Evolutionary conservation across 139 green algal species (phyloP).

Genomic region (Microglena sp.): DNA sequence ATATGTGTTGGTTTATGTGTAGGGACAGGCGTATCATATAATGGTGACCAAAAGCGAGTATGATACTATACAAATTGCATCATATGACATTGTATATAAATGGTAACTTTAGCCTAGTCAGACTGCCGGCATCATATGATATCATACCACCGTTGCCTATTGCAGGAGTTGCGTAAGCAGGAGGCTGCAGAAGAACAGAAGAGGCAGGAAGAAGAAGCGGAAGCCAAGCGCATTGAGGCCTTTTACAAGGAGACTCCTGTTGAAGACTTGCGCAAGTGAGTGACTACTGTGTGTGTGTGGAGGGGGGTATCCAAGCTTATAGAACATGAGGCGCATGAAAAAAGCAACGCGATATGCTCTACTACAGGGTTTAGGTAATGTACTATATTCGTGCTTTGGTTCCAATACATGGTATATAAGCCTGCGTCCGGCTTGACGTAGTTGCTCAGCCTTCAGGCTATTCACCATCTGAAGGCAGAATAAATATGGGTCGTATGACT

Average conservation of each 20-base stretch:
- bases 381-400: neutral
- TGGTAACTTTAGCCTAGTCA: neutral
- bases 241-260: constrained; percentile 1
- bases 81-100: neutral
- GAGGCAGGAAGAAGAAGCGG: neutral
- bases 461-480: neutral
- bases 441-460: neutral
- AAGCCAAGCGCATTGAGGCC: neutral
- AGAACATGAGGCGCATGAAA: neutral
- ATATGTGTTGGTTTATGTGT: no score
- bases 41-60: neutral
- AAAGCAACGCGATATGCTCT: neutral
- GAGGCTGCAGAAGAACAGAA: neutral
- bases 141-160: neutral
- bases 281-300: no score
- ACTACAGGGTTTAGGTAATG: neutral
- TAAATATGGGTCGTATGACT: neutral
- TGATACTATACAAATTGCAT: neutral
- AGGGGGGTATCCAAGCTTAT: neutral
- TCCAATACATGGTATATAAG: neutral
- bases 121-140: no score
- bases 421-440: neutral
- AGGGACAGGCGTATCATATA: neutral
- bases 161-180: neutral
- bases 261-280: constrained; percentile 7